Evolutionary conservation across 1,284 basidiomycete genomes (phyloP), one percentile per base, ranked within the genome.

Genomic region (Melampsora medusae): DNA sequence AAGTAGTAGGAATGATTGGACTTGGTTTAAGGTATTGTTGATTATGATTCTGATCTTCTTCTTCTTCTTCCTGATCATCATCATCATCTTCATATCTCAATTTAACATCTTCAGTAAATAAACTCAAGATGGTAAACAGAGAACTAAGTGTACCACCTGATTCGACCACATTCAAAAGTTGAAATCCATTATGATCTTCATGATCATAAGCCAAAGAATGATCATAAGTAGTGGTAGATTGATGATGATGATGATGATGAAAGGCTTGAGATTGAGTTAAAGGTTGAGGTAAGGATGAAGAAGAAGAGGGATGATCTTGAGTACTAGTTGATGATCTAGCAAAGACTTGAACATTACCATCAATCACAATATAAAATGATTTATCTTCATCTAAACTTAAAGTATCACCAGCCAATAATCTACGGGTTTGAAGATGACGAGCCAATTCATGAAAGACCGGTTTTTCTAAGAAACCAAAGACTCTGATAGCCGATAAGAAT

Each of bases 81-180:
- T 67, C 65, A 61, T 74, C 71, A 28, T 90, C 89, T 82, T 90
- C 89, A 92, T 92, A 96, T 77, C 92, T 91, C 80, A 98, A 89
- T 83, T 94, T 91, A 80, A 99, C 90, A 81, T 98, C 92, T 83
- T 99, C 96, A 1, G 97, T 99, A 84, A 99, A 99, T 65, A 99
- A 86, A 77, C 85, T 92, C 69, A 99, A 87, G 81, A 99, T 99
- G 16, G 93, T 97, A 84, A 99, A 98, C 53, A 98, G 86, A 80
- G 93, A 96, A 53, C 93, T 96, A 17, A 98, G 86, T 0, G 94
- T 99, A 12, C 96, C 93, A 5, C 94, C 94, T n/a, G 90, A 91
- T 53, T 91, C 90, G 38, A 97, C 95, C 84, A 95, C 92, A 81
- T 97, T 97, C 62, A 97, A 86, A 4, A 97, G 85, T 81, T 95